These are phyloP conservation scores for Candida nonsorbophila DNA, from an alignment of 805 yeast species.

Conservation along the genomic window DNA sequence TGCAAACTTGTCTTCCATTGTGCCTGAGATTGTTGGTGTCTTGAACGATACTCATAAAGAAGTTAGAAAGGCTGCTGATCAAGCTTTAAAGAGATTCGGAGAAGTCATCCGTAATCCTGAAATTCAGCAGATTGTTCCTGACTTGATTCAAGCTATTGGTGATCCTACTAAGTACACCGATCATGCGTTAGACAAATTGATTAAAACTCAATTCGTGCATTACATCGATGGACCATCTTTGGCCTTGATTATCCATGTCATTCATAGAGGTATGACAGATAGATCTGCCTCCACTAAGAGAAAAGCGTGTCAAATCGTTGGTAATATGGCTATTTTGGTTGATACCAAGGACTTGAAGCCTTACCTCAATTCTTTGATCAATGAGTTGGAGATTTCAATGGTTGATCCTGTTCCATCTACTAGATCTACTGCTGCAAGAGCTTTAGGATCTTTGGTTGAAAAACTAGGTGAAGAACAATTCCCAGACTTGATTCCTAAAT, in stretches of 20 bases:
- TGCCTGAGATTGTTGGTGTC: slow-evolving; percentile 95
- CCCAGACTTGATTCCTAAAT: slow-evolving; percentile 84
- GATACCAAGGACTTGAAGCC: slow-evolving; percentile 83
- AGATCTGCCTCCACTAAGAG: slow-evolving; percentile 90
- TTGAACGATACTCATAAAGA: slow-evolving; percentile 94
- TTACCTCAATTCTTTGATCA: slow-evolving; percentile 69
- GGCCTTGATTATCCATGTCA: slow-evolving; percentile 90
- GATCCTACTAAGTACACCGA: slow-evolving; percentile 92
- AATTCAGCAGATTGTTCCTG: slow-evolving; percentile 86
- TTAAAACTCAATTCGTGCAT: slow-evolving; percentile 91
- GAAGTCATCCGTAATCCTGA: slow-evolving; percentile 97
- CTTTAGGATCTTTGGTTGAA: slow-evolving; percentile 92
- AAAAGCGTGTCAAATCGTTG: slow-evolving; percentile 96
- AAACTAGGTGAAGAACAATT: slow-evolving; percentile 93
- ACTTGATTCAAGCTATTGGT: slow-evolving; percentile 84
- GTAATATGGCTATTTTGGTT: slow-evolving; percentile 95
- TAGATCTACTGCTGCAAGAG: slow-evolving; percentile 95
- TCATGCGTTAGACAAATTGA: slow-evolving; percentile 76
- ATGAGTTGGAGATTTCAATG: slow-evolving; percentile 88
- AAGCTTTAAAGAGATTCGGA: slow-evolving; percentile 83
- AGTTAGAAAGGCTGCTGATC: slow-evolving; percentile 92
- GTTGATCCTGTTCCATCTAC: slow-evolving; percentile 98
- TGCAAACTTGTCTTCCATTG: slow-evolving; percentile 79
- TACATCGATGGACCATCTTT: slow-evolving; percentile 97
- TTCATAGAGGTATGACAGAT: slow-evolving; percentile 92